Conservation (phyloP, 75 land plant genomes). For the Azolla pinnata region DNA sequence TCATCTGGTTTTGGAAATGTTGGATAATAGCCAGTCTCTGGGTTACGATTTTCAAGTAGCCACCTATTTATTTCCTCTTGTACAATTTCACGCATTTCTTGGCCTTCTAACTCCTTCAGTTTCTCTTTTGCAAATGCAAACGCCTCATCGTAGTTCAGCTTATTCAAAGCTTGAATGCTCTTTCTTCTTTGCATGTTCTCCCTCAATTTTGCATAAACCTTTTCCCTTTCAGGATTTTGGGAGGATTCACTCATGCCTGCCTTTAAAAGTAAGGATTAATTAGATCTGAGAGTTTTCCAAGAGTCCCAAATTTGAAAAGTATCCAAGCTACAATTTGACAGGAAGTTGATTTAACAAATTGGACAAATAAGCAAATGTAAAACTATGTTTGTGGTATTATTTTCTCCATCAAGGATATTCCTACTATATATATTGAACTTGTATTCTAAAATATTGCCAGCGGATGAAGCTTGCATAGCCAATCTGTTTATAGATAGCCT, state of each 20-base stretch:
- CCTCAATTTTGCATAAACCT: constrained; percentile 6
- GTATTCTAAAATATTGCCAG: no score
- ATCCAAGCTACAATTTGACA: no score
- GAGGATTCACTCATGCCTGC: constrained; percentile 20
- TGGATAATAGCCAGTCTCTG: constrained; percentile 23
- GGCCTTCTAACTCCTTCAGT: constrained; percentile 31
- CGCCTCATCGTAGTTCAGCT: constrained; percentile 13
- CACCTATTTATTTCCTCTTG: constrained; percentile 33
- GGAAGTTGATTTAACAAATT: no score
- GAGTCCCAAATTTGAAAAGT: background rate
- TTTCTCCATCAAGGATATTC: no score
- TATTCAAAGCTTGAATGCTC: constrained; percentile 15
- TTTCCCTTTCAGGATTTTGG: constrained; percentile 12
- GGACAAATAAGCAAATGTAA: no score
- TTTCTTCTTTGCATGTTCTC: constrained; percentile 20
- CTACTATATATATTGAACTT: no score
- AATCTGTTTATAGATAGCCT: no score
- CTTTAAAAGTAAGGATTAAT: background rate
- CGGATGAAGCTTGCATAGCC: no score
- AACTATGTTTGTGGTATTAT: no score
- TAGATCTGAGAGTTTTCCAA: background rate
- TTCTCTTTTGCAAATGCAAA: constrained; percentile 22
- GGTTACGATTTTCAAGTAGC: constrained; percentile 26
- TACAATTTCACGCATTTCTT: constrained; percentile 38
- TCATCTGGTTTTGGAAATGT: constrained; percentile 23